Evolutionary conservation across 345 rosid species (phyloP).

Genomic region (Populus pruinosa): DNA sequence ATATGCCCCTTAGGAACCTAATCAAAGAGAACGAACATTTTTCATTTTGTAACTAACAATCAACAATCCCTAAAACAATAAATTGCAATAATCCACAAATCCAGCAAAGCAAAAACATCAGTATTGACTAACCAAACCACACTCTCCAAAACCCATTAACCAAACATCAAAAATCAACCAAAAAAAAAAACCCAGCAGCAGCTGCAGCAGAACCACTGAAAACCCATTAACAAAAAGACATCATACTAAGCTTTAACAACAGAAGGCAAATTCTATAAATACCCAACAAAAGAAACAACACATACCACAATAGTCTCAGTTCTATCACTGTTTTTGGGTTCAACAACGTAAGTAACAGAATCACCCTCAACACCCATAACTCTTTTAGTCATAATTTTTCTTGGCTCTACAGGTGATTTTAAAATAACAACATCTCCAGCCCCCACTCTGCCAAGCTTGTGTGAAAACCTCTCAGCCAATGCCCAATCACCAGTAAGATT

Average conservation of each 20-base stretch:
- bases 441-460: constrained; percentile 37
- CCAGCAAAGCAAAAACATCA: neutral
- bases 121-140: neutral
- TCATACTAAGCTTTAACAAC: neutral
- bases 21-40: neutral
- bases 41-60: neutral
- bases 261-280: neutral
- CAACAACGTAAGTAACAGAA: constrained; percentile 42
- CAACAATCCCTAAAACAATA: neutral
- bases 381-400: constrained; percentile 47
- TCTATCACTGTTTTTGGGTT: constrained; percentile 38
- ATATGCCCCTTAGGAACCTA: constrained; percentile 78
- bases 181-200: neutral
- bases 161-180: neutral
- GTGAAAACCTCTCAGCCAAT: constrained; percentile 55
- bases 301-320: constrained; percentile 49
- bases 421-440: constrained; percentile 65
- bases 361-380: constrained; percentile 64
- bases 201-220: neutral
- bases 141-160: constrained; percentile 3
- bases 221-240: neutral
- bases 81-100: neutral
- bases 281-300: neutral
- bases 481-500: constrained; percentile 43
- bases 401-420: constrained; percentile 56